These are phyloP conservation scores for Cladosporium sp. DNA, from an alignment of 2,329 filamentous ascomycete species.

Conservation along the genomic window DNA sequence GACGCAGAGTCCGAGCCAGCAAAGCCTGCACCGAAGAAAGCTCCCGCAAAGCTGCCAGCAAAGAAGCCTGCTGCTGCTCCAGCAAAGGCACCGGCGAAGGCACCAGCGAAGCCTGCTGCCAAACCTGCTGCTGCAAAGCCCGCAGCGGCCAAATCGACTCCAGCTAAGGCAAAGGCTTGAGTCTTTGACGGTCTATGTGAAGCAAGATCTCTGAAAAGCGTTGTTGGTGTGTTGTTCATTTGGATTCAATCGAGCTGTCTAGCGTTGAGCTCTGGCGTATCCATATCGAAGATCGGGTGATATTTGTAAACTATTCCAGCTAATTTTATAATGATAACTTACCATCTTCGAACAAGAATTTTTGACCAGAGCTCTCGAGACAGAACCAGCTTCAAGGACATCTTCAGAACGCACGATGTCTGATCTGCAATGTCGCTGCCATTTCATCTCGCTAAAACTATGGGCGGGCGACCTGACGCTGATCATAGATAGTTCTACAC, in stretches of 20 bases:
- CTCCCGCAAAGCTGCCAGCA: slow-evolving; percentile 1
- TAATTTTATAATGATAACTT: no score
- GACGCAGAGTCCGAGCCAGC: slow-evolving; percentile 5
- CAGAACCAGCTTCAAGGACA: no score
- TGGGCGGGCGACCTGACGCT: no score
- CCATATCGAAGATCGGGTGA: no score
- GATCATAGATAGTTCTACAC: no score
- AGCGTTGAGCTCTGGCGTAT: background rate
- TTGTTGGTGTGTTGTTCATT: background rate
- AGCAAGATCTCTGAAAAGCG: background rate
- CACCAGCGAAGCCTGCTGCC: slow-evolving; percentile 4
- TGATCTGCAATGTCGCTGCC: no score
- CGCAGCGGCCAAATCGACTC: background rate
- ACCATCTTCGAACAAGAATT: no score
- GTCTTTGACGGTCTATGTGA: background rate
- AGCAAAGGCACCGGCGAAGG: background rate
- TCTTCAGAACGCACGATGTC: no score
- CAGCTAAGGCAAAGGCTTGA: background rate
- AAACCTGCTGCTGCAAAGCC: slow-evolving; percentile 3
- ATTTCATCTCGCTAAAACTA: no score
- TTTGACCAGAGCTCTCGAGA: no score
- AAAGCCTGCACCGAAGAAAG: slow-evolving; percentile 22
- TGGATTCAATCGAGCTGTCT: background rate
- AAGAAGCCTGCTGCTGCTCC: slow-evolving; percentile 9
- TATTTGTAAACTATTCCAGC: no score